Base-by-base conservation (phyloP, 441 rosid species). In the Kokia cookei region DNA sequence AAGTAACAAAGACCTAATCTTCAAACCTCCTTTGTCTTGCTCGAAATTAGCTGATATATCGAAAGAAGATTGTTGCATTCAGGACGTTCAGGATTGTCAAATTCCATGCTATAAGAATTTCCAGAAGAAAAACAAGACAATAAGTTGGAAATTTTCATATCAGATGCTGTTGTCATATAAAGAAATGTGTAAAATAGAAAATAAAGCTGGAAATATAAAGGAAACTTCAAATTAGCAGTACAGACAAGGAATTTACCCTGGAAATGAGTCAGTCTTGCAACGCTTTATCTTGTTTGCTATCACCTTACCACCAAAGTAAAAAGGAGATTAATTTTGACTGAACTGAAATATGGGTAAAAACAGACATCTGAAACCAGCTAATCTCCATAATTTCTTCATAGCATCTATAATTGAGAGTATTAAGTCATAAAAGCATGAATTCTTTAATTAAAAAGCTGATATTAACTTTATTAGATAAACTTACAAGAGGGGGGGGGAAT, bases 31-130 rank as follows among this genome's bases (percentile, higher is more conserved):
- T 91, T 93, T 5, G 94, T 89, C 86, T 90, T 93, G 80, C 92
- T 87, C 7, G 99, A 86, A 78, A 95, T 75, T n/a, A 95, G 86
- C 82, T 93, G 98, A 86, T 91, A 95, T 62, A 93, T 79, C 0
- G 93, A 86, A 75, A 95, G 98, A 84, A 93, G 96, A 82, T 93
- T 95, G 84, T 77, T 86, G 90, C 98, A 95, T 85, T 95, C 99
- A 57, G 99, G 98, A 81, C 97, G 88, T 80, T 89, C 98, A 69
- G 93, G 95, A 75, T 90, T 93, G 74, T 88, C 99, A 79, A 91
- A 91, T 80, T 95, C 94, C 79, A 93, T 64, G 83, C 99, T 94
- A 87, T 76, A 70, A 69, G 22, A 66, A 67, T 32, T 72, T 61
- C 72, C 73, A 60, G 35, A 68, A 61, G 71, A 69, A 74, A 75